Conservation (phyloP, 306 rosid species). For the Morella rubra region DNA sequence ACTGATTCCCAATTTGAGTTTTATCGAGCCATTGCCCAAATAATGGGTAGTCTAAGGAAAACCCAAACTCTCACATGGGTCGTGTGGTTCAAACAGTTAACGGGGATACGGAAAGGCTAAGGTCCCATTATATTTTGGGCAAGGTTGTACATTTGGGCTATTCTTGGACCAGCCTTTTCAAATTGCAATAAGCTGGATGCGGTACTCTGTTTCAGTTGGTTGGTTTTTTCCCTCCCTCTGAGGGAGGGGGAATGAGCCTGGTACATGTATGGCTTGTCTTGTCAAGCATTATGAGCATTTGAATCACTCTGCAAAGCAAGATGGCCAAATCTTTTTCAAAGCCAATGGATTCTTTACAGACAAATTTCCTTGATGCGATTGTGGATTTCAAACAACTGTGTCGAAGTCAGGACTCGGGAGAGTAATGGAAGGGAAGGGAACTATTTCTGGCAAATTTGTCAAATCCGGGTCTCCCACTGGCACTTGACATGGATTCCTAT, state of each 20-base stretch:
- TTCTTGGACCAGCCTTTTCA: too few relatives aligned
- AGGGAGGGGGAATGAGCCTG: background rate
- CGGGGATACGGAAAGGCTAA: too few relatives aligned
- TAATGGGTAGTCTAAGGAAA: too few relatives aligned
- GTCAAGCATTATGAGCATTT: background rate
- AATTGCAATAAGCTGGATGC: too few relatives aligned
- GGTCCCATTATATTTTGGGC: too few relatives aligned
- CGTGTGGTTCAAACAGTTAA: too few relatives aligned
- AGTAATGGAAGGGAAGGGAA: slow-evolving; percentile 33
- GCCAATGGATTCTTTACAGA: background rate
- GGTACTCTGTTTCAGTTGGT: background rate
- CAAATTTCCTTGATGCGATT: background rate
- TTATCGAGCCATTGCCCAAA: too few relatives aligned
- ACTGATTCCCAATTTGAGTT: too few relatives aligned
- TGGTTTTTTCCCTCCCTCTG: background rate
- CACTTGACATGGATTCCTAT: slow-evolving; percentile 29
- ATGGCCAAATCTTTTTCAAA: background rate
- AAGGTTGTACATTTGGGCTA: too few relatives aligned
- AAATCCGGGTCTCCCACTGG: slow-evolving; percentile 39
- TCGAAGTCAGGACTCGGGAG: slow-evolving; percentile 20
- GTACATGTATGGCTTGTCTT: background rate
- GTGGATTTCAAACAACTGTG: background rate
- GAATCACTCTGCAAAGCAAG: background rate
- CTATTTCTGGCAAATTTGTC: slow-evolving; percentile 26
- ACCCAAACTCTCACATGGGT: too few relatives aligned